Percentiles rank a stretch among this genome's conserved stretches.
These are phyloP conservation scores for Phragmites australis DNA, from an alignment of 176 grass and related monocot genomes.

Conservation along the genomic window DNA sequence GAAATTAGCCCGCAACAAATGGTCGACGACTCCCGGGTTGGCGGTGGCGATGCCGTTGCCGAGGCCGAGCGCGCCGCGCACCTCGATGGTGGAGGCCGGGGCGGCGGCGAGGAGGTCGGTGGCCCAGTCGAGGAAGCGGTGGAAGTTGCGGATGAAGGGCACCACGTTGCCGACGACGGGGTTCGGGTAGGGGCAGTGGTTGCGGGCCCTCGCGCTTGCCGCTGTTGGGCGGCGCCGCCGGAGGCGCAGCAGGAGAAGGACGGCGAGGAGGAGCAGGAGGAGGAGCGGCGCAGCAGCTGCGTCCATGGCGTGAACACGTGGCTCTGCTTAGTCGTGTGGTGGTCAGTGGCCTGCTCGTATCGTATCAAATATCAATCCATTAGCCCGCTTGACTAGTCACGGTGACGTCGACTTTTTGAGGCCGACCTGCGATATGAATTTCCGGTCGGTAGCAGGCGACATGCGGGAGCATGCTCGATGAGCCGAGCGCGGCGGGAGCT, in stretches of 20 bases:
- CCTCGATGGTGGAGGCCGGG: slow-evolving; percentile 62
- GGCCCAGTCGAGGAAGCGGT: slow-evolving; percentile 81
- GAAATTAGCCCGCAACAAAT: slow-evolving; percentile 54
- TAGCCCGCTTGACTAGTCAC: neutral
- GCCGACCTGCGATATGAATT: neutral
- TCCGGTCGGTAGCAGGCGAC: neutral
- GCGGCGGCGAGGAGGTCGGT: slow-evolving; percentile 50
- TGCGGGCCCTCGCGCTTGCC: neutral
- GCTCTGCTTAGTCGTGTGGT: neutral
- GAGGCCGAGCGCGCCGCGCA: slow-evolving; percentile 45
- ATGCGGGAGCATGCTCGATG: too few species aligned
- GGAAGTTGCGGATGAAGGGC: slow-evolving; percentile 58
- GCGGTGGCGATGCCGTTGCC: slow-evolving; percentile 63
- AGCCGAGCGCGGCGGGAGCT: too few species aligned
- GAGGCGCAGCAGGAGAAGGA: slow-evolving; percentile 19
- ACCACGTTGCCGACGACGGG: slow-evolving; percentile 53
- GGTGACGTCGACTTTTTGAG: neutral
- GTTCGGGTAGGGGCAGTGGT: slow-evolving; percentile 64
- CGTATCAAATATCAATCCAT: neutral
- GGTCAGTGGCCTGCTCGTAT: neutral
- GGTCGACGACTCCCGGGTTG: slow-evolving; percentile 51
- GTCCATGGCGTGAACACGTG: slow-evolving; percentile 41
- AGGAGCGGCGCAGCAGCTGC: neutral
- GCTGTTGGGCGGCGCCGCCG: neutral
- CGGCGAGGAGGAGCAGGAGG: neutral